Conservation (phyloP, 2,329 filamentous ascomycete genomes). For the Fusarium albosuccineum region DNA sequence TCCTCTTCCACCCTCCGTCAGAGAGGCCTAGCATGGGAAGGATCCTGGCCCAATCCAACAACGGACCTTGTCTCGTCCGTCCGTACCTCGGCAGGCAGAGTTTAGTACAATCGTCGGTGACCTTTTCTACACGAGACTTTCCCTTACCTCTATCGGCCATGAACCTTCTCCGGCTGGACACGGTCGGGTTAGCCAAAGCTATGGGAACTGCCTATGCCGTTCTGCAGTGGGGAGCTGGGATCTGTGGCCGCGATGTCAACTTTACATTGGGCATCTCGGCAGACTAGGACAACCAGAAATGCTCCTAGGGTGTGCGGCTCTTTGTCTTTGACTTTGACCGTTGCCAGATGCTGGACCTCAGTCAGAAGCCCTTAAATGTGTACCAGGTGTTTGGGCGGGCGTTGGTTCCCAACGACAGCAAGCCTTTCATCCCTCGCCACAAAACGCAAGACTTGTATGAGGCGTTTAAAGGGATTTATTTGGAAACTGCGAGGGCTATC, state of each 20-base stretch:
- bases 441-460: too few species aligned
- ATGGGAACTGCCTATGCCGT: not conserved
- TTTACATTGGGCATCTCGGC: not conserved
- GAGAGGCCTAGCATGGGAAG: not conserved
- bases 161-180: not conserved
- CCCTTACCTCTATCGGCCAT: not conserved
- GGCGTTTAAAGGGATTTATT: too few species aligned
- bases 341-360: not conserved
- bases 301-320: not conserved
- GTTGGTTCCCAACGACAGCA: too few species aligned
- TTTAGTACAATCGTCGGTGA: not conserved
- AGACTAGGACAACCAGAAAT: not conserved
- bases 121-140: not conserved
- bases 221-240: not conserved
- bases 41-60: not conserved
- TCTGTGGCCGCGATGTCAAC: not conserved
- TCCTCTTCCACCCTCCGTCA: not conserved
- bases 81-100: not conserved
- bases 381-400: too few species aligned
- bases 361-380: too few species aligned
- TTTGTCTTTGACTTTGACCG: not conserved
- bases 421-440: too few species aligned
- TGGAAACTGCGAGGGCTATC: too few species aligned
- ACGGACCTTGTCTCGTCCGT: not conserved
- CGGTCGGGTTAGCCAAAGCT: not conserved